phyloP scores from a whole-genome alignment of 1,139 yeast genomes.

The Trichomonascaceae sp. region DNA sequence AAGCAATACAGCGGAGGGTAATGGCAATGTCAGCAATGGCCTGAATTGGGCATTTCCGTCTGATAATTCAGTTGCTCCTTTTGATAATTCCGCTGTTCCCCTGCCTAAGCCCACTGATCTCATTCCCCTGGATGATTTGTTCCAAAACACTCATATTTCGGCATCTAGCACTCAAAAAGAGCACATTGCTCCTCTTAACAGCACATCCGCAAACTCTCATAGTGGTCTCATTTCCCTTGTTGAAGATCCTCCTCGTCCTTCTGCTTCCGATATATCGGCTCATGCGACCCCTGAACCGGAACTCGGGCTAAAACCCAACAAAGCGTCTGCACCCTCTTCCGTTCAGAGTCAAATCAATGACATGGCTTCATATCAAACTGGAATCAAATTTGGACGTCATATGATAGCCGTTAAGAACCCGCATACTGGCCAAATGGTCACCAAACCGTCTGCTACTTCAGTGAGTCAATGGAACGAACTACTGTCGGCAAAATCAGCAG shows the following conservation, averaged over 20 bases:
- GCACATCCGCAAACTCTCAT: too few relatives aligned
- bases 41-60: background rate
- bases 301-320: background rate
- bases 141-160: background rate
- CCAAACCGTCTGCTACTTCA: conserved; percentile 7
- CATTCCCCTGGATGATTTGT: background rate
- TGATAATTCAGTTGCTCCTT: background rate
- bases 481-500: conserved; percentile 3
- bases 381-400: conserved; percentile 13
- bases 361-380: conserved; percentile 3
- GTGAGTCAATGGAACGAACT: conserved; percentile 8
- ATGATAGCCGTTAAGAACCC: conserved; percentile 7
- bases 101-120: background rate
- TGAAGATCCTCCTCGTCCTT: background rate
- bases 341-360: conserved; percentile 5
- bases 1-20: background rate
- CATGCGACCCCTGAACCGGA: background rate
- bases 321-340: background rate
- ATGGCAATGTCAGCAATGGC: background rate
- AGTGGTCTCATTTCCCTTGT: background rate
- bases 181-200: background rate
- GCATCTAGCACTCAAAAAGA: background rate
- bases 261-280: background rate
- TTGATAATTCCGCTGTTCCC: background rate
- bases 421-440: conserved; percentile 3